Evolutionary conservation across 345 rosid genomes (phyloP).

Genomic region (Orychophragmus violaceus): DNA sequence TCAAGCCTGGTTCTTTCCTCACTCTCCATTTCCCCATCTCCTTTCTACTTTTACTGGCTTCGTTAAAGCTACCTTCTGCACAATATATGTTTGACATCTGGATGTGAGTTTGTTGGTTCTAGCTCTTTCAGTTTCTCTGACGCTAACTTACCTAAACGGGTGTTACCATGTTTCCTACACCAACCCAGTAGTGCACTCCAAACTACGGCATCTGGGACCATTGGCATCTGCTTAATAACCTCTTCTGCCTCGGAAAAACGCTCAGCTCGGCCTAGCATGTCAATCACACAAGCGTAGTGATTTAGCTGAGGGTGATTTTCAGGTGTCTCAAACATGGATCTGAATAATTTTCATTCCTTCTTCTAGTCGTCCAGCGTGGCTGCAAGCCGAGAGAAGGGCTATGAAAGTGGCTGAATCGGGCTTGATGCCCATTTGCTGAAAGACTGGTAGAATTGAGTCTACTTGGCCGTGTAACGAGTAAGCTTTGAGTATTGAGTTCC

Average conservation of each 20-base stretch:
- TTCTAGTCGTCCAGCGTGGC: conserved; percentile 80
- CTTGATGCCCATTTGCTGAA: conserved; percentile 45
- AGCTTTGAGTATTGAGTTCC: conserved; percentile 91
- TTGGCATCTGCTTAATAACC: conserved; percentile 59
- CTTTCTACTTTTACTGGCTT: conserved; percentile 57
- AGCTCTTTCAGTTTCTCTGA: conserved; percentile 54
- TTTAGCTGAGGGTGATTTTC: conserved; percentile 57
- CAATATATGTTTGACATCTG: conserved; percentile 80
- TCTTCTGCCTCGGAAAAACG: conserved; percentile 55
- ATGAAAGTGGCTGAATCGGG: conserved; percentile 80
- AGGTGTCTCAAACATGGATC: conserved; percentile 46
- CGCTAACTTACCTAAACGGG: conserved; percentile 51
- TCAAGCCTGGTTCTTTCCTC: conserved; percentile 77
- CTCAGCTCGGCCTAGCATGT: conserved; percentile 81
- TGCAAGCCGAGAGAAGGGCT: conserved; percentile 80
- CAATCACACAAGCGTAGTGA: conserved; percentile 83
- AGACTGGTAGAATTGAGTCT: conserved; percentile 55
- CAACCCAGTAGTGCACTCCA: conserved; percentile 87
- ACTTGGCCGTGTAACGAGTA: conserved; percentile 76
- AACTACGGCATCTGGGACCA: conserved; percentile 71
- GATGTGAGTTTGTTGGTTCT: conserved; percentile 60
- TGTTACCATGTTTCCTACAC: conserved; percentile 75
- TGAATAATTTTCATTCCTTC: conserved; percentile 59
- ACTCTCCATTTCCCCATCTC: conserved; percentile 61
- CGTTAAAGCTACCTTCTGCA: conserved; percentile 54